Percentiles rank a stretch among this genome's conserved stretches.
Conservation (phyloP, 345 rosid genomes). For the Corymbia maculata region DNA sequence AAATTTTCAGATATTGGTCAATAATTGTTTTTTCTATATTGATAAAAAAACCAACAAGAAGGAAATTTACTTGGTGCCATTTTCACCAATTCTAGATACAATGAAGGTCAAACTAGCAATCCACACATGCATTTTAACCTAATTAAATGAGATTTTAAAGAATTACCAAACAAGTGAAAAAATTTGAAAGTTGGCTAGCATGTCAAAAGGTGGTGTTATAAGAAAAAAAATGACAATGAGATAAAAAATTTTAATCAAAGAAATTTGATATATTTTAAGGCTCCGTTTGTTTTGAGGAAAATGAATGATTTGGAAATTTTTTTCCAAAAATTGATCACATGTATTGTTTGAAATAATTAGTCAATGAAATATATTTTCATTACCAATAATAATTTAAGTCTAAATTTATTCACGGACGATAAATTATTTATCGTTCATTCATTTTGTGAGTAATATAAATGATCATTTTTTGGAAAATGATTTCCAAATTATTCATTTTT, state of each 20-base stretch:
- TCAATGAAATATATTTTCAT: too few relatives aligned
- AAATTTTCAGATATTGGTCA: neutral
- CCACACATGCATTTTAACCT: neutral
- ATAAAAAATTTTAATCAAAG: too few relatives aligned
- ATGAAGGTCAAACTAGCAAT: neutral
- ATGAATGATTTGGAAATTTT: too few relatives aligned
- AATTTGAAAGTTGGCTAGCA: neutral
- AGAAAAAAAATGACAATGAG: neutral
- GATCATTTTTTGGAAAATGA: fast-evolving
- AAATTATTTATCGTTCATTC: neutral
- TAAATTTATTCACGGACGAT: neutral
- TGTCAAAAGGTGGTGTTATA: neutral
- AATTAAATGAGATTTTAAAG: neutral
- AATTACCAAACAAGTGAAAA: neutral
- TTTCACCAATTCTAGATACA: neutral
- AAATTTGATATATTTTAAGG: neutral
- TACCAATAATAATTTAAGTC: neutral
- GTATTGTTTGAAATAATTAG: too few relatives aligned
- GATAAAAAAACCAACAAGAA: neutral
- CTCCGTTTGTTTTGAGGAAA: neutral
- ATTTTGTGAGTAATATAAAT: neutral
- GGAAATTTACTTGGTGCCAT: neutral
- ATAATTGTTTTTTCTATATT: neutral
- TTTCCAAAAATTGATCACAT: too few relatives aligned
- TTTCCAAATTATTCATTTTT: neutral